Base-by-base conservation (phyloP, 805 yeast genomes). In the Metschnikowia lochheadii region DNA sequence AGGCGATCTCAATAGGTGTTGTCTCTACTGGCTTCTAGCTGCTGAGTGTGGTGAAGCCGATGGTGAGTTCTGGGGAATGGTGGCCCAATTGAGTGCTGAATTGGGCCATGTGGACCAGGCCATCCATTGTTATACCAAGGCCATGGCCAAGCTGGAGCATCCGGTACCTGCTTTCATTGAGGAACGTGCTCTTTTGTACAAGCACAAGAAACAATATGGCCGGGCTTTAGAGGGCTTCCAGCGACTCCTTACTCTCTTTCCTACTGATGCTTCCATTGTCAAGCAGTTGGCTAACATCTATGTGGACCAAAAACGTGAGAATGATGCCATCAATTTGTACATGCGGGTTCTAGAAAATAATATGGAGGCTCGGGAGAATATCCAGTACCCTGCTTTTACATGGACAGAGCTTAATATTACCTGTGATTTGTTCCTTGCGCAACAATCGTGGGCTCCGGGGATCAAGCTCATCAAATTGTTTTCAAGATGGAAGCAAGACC, bases 351-450 rank as follows among this genome's bases (percentile, higher is more conserved):
- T 85, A 47, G 84, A 84, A 36, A 76, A 78, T 44, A 87, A 88
- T 62, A 76, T 79, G 34, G 59, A 65, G 46, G 69, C 68, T 45
- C 57, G 49, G 46, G 57, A 54, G 49, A 62, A 61, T 40, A 61
- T 59, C 38, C 75, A 78, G 44, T 49, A 50, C 56, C 77, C 89
- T 0, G 65, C 66, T 20, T 94, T 92, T 64, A 89, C 83, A 44
- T 94, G 96, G 96, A 85, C 96, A 0, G 91, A 88, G 52, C 73
- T 92, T 44, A 92, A 94, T 60, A 88, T 89, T 52, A 71, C 92
- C 40, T 78, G 87, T 7, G 98, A 94, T 60, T 70, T 92, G 36
- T 86, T 87, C 59, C 76, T 83, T n/a, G 80, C 82, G 48, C 85
- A 82, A 50, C 82, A 80, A 40, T 82, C 85, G 4, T 86, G 82